phyloP scores from a whole-genome alignment of 441 rosid species.

The Gossypium laxum region DNA sequence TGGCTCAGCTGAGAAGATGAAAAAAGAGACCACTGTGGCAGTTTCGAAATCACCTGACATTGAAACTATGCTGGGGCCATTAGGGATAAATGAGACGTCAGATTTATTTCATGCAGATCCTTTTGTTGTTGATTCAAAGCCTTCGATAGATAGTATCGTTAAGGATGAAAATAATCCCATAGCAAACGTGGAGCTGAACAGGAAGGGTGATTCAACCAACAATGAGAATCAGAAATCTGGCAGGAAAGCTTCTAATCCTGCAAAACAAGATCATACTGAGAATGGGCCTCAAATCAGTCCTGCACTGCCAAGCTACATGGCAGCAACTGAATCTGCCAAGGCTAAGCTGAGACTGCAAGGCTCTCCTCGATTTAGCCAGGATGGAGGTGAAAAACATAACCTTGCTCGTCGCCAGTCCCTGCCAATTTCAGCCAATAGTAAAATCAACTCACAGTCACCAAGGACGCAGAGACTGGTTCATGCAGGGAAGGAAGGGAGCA shows the following conservation, averaged over 20 bases:
- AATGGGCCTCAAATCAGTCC: conserved; percentile 58
- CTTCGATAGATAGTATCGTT: conserved; percentile 26
- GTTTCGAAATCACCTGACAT: conserved; percentile 26
- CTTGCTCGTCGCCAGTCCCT: conserved; percentile 62
- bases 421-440: conserved; percentile 54
- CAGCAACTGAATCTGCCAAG: conserved; percentile 85
- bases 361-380: conserved; percentile 62
- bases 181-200: conserved; percentile 34
- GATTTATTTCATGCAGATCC: conserved; percentile 28
- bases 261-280: conserved; percentile 54
- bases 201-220: conserved; percentile 36
- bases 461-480: conserved; percentile 52
- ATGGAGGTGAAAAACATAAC: conserved; percentile 48
- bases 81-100: conserved; percentile 30
- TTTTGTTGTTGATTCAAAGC: conserved; percentile 28
- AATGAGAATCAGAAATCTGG: conserved; percentile 45
- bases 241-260: conserved; percentile 36
- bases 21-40: conserved; percentile 15
- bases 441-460: conserved; percentile 69
- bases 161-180: conserved; percentile 34
- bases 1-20: not conserved
- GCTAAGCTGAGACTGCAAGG: conserved; percentile 82
- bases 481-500: conserved; percentile 51
- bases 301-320: conserved; percentile 82
- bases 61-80: conserved; percentile 29